phyloP scores from a whole-genome alignment of 1,139 yeast genomes.

The Torulaspora globosa region DNA sequence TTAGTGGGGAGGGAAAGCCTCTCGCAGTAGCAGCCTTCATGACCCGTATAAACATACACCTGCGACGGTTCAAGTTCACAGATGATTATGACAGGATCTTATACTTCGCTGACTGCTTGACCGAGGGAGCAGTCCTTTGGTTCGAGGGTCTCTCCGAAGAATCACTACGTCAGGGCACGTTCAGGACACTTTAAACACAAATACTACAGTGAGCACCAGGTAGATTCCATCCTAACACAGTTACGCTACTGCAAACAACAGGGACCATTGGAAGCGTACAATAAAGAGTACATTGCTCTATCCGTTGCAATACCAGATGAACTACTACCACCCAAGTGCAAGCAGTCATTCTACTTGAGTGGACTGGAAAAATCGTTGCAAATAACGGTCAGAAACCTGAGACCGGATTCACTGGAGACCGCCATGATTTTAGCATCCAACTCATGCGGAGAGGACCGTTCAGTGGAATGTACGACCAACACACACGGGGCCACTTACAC shows the following conservation, averaged over 20 bases:
- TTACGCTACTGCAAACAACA: neutral
- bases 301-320: neutral
- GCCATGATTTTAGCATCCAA: neutral
- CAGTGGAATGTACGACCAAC: too few species aligned
- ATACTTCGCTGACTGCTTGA: neutral
- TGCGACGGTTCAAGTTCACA: neutral
- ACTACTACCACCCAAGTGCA: neutral
- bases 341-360: neutral
- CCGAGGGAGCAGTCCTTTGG: neutral
- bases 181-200: neutral
- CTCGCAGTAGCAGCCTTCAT: neutral
- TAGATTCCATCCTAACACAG: neutral
- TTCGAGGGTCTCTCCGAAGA: neutral
- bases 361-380: neutral
- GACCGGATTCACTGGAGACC: neutral
- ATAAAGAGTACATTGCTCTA: neutral
- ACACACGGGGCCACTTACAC: too few species aligned
- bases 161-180: neutral
- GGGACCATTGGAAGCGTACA: neutral
- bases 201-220: neutral
- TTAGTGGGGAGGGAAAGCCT: neutral
- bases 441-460: neutral
- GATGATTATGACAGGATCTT: neutral
- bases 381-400: neutral
- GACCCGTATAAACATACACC: neutral